Evolutionary conservation across 2,329 filamentous ascomycete genomes (phyloP).

Genomic region (Coniochaeta sp.): DNA sequence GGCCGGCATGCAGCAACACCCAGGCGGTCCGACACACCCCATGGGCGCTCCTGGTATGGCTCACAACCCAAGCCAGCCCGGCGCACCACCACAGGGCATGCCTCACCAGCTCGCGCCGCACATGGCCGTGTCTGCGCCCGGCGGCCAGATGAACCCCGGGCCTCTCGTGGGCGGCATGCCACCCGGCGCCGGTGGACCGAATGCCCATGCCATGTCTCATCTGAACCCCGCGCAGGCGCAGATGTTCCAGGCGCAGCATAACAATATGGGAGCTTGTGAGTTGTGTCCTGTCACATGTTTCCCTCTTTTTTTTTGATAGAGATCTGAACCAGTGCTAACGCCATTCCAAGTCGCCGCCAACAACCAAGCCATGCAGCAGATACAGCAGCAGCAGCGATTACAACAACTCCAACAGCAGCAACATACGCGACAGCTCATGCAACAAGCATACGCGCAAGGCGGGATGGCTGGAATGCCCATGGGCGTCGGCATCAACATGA

Average conservation of each 20-base stretch:
- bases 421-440: conserved; percentile 43
- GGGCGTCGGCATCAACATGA: conserved; percentile 36
- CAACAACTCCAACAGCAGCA: conserved; percentile 47
- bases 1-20: conserved; percentile 62
- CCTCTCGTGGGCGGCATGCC: conserved; percentile 73
- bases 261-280: conserved; percentile 28
- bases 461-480: conserved; percentile 49
- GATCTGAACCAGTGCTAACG: conserved; percentile 8
- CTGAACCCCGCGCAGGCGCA: conserved; percentile 55
- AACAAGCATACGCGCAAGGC: conserved; percentile 37
- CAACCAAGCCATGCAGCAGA: conserved; percentile 26
- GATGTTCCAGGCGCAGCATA: conserved; percentile 49
- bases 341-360: conserved; percentile 13
- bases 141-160: conserved; percentile 64
- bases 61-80: conserved; percentile 64
- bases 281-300: conserved; percentile 3
- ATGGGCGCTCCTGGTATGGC: conserved; percentile 51
- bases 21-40: conserved; percentile 59
- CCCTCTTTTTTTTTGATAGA: too few relatives aligned
- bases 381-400: conserved; percentile 51
- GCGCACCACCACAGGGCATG: conserved; percentile 56
- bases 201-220: conserved; percentile 66
- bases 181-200: conserved; percentile 54
- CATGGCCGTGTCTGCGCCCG: conserved; percentile 62
- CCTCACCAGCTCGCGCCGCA: conserved; percentile 61